Evolutionary conservation across 495 filamentous ascomycete species (phyloP).

Genomic region (Penicillium manginii): DNA sequence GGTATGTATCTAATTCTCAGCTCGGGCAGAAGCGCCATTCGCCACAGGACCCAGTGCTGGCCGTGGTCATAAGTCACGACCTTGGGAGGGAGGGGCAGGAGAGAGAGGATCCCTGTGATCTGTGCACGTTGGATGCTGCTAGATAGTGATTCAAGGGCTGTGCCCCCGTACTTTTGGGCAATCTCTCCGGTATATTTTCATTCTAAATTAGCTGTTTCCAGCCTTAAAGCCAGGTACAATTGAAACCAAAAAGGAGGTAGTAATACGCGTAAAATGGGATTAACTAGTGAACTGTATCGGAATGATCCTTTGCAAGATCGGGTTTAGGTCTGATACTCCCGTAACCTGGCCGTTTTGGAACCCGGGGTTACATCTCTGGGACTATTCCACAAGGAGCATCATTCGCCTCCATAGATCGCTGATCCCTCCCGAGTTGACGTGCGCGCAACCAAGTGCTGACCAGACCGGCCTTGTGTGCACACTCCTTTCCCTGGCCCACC

Average conservation of each 20-base stretch:
- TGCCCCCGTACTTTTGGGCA: constrained; percentile 4
- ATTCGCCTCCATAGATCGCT: constrained; percentile 16
- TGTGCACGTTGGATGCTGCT: constrained; percentile 11
- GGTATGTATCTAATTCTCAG: constrained; percentile 11
- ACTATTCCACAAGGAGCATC: constrained; percentile 14
- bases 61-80: constrained; percentile 20
- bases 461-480: not conserved
- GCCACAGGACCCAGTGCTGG: constrained; percentile 25
- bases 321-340: constrained; percentile 6
- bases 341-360: constrained; percentile 5
- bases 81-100: not conserved
- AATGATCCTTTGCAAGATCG: constrained; percentile 2
- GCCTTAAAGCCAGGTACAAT: constrained; percentile 4
- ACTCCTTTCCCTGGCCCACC: constrained; percentile 10
- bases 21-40: constrained; percentile 27
- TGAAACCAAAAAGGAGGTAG: not conserved
- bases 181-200: not conserved
- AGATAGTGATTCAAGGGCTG: not conserved
- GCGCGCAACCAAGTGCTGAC: not conserved
- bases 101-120: constrained; percentile 6
- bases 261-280: not conserved
- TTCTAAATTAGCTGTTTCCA: not conserved
- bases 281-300: constrained; percentile 2
- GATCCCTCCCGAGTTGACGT: constrained; percentile 13
- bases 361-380: constrained; percentile 16